Evolutionary conservation across 495 filamentous ascomycete genomes (phyloP), one percentile per base, ranked within the genome.

Genomic region (Aspergillus taichungensis): DNA sequence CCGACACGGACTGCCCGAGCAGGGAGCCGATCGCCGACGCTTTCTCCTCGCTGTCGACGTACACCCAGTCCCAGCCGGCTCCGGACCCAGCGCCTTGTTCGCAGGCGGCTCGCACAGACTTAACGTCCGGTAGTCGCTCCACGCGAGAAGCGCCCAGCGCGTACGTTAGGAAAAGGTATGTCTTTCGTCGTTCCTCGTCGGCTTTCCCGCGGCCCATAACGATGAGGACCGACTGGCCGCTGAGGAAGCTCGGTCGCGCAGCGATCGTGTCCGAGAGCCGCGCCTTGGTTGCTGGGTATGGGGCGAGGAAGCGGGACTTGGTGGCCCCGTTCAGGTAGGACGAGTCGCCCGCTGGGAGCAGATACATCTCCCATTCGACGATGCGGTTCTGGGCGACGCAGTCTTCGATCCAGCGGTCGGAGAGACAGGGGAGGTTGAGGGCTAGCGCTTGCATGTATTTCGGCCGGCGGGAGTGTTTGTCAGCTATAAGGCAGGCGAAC

Each of bases 391-490:
- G 73, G 6, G 71, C 57, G 2, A 87, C 64, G 52, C 87, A 94
- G 42, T 85, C 80, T 28, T 76, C 71, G 43, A 97, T 68, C 94
- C 94, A 98, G 29, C 80, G 78, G 0, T 73, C 73, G 5, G 83
- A 79, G 6, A 98, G 72, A 51, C 88, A 94, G 0, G 94, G 94
- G 1, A 98, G 60, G 5, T 87, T 87, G 4, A 98, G 76, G 6
- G 94, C 90, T 9, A 98, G 79, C 0, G 92, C 92, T 60, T 97
- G 91, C 74, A 98, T 84, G 63, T 92, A 95, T 51, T 98, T 98
- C 31, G 81, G 78, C 44, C 85, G 84, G n/a, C 92, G 81, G 9
- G 84, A 94, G 61, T 95, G 83, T 27, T 77, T 76, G 60, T 96
- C 85, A 0, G 92, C 83, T 48, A 98, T 88, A 12, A 97, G 67